Evolutionary conservation across 148 eudicot genomes (phyloP).

Genomic region (Beta vulgaris): DNA sequence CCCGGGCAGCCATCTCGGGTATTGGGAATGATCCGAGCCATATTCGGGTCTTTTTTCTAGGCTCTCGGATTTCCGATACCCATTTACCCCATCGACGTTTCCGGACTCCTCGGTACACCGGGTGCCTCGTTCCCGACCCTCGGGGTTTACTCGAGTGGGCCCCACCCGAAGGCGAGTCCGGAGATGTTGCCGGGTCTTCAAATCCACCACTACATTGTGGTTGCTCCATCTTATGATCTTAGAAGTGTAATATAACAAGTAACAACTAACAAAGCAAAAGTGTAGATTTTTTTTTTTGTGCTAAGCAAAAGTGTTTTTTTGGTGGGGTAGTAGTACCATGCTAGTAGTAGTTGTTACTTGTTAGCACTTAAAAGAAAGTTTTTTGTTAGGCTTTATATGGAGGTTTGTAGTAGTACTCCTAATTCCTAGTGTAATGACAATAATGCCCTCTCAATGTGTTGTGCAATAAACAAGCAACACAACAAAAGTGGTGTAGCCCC

Average conservation of each 20-base stretch:
- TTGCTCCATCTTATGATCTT: constrained; percentile 29
- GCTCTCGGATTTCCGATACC: constrained; percentile 79
- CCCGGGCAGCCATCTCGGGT: constrained; percentile 72
- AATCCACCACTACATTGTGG: constrained; percentile 18
- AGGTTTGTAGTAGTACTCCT: neutral
- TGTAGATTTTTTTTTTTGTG: too few species aligned
- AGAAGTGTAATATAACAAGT: neutral
- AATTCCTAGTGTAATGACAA: neutral
- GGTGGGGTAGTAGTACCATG: neutral
- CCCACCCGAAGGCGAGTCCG: constrained; percentile 17
- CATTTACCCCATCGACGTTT: constrained; percentile 71
- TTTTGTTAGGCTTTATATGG: constrained; percentile 7
- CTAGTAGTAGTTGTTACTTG: neutral
- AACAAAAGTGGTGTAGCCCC: neutral
- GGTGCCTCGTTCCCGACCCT: constrained; percentile 39
- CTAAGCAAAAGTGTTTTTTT: too few species aligned
- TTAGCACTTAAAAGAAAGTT: too few species aligned
- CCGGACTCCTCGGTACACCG: constrained; percentile 59
- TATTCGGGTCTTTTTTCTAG: constrained; percentile 52
- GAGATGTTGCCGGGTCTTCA: constrained; percentile 21
- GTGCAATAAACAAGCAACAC: neutral
- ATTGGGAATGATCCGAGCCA: constrained; percentile 67
- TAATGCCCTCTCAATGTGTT: constrained; percentile 11
- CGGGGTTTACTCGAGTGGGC: neutral
- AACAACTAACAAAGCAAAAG: too few species aligned